Base-by-base conservation (phyloP, 257 asterid genomes). In the Przewalskia tangutica region DNA sequence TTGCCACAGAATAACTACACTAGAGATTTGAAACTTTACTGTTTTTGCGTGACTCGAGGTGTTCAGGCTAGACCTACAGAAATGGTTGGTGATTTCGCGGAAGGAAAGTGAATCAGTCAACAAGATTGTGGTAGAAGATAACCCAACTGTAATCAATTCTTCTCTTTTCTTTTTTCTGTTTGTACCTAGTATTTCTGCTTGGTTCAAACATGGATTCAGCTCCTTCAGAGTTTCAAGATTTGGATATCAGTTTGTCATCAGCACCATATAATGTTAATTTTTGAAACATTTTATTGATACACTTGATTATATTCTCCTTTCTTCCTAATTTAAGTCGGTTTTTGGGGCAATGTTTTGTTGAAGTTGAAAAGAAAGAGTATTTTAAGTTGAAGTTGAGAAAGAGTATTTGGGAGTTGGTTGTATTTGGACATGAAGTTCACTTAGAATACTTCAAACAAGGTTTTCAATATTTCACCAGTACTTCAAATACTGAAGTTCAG, bases 1-100 rank as follows among this genome's bases (percentile, higher is more conserved):
- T 46, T 80, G 83, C 89, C 0, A 65, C 40, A 64, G 83, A 65
- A 44, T 81, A 65, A 81, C 40, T 81, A 56, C 63, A 64, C 18
- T 42, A 14, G 27, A 75, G 16, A 50, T 46, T 42, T 44, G 71
- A 79, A 59, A 20, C 70, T 18, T 11, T 54, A 44, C 38, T 3
- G 16, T 76, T 51, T 53, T 40, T 60, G 32, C 40, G 5, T 6
- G 42, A 77, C 16, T 27, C 34, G 59, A 66, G 51, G 77, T 8
- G 40, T n/a, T 42, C 51, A 3, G 13, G 64, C 11, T 6, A 38
- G 44, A 51, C 4, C 51, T 62, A 64, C 18, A 4, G 42, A 81
- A 50, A 27, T 27, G 80, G 3, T 1, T 75, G 46, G 80, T 50
- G 62, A 50, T 75, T 50, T 75, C 4, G 0, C 80, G 23, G 80